Evolutionary conservation across 2,329 filamentous ascomycete genomes (phyloP).

Genomic region (Colletotrichum viniferum): DNA sequence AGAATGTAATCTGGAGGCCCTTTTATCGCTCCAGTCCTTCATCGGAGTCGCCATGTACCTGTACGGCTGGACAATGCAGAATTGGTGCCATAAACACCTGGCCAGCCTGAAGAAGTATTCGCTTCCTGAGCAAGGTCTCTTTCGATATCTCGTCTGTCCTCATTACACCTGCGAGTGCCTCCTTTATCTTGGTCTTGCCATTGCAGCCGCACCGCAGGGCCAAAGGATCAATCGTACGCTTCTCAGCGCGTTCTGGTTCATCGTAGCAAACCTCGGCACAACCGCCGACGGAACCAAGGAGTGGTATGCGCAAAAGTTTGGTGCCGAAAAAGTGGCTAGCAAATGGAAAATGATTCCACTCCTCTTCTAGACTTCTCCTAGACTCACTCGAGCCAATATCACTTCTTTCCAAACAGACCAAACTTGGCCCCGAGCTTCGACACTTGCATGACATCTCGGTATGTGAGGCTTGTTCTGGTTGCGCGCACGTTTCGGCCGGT

Average conservation of each 20-base stretch:
- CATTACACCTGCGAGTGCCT: conserved; percentile 91
- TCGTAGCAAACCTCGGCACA: conserved; percentile 77
- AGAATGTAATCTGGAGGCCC: not conserved
- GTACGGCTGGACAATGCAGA: conserved; percentile 73
- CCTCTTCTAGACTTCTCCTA: conserved; percentile 65
- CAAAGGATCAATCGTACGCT: conserved; percentile 74
- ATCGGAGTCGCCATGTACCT: conserved; percentile 68
- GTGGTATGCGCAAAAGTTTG: conserved; percentile 84
- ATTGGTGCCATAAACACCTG: conserved; percentile 74
- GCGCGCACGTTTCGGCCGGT: conserved; percentile 61
- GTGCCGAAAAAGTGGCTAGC: conserved; percentile 61
- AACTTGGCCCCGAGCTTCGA: conserved; percentile 74
- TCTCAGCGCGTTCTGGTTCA: conserved; percentile 72
- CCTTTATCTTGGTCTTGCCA: conserved; percentile 79
- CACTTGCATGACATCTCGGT: conserved; percentile 85
- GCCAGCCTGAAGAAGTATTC: conserved; percentile 80
- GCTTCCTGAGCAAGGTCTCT: conserved; percentile 75
- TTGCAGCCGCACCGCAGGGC: conserved; percentile 74
- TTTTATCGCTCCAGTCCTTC: conserved; percentile 41
- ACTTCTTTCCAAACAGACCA: conserved; percentile 51
- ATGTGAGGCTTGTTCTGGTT: conserved; percentile 76
- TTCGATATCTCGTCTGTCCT: conserved; percentile 76
- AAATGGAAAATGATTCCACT: conserved; percentile 81
- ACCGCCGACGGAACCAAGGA: conserved; percentile 78
- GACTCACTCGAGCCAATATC: conserved; percentile 27